These are phyloP conservation scores for Chlamydomonas urium DNA, from an alignment of 139 green algal genomes.

Conservation along the genomic window DNA sequence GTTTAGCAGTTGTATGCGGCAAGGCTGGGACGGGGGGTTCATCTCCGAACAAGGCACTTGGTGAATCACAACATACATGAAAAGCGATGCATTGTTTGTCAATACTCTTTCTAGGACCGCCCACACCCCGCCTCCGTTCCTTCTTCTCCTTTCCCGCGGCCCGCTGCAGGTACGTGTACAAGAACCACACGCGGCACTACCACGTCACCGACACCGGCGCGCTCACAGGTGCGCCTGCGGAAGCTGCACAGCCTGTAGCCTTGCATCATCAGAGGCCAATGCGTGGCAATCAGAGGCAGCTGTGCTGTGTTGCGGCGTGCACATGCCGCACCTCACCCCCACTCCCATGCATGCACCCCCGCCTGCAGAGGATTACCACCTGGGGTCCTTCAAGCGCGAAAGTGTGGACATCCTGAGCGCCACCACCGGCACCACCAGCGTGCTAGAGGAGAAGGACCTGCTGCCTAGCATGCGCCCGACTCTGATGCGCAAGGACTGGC, in stretches of 20 bases:
- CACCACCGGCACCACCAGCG: neutral
- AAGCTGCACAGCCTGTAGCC: neutral
- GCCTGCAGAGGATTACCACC: constrained; percentile 8
- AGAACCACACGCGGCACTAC: constrained; percentile 4
- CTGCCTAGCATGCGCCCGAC: neutral
- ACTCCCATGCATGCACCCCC: no score
- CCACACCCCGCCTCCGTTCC: no score
- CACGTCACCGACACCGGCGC: neutral
- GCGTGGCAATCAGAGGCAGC: no score
- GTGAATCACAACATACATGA: no score
- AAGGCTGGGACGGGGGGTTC: no score
- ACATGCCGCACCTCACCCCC: no score
- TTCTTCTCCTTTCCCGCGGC: no score
- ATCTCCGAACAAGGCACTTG: no score
- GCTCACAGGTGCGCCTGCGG: neutral
- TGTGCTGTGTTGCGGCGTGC: no score
- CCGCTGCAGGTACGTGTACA: constrained; percentile 7
- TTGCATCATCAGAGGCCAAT: constrained; percentile 3
- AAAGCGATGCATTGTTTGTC: no score
- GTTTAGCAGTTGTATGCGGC: no score
- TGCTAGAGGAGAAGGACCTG: constrained; percentile 2
- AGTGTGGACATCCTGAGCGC: constrained; percentile 1
- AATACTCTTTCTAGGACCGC: no score
- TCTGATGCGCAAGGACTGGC: neutral
- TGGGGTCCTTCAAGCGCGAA: neutral